These are phyloP conservation scores for Phylloporus sp. DNA, from an alignment of 1,284 basidiomycete species.

Conservation along the genomic window DNA sequence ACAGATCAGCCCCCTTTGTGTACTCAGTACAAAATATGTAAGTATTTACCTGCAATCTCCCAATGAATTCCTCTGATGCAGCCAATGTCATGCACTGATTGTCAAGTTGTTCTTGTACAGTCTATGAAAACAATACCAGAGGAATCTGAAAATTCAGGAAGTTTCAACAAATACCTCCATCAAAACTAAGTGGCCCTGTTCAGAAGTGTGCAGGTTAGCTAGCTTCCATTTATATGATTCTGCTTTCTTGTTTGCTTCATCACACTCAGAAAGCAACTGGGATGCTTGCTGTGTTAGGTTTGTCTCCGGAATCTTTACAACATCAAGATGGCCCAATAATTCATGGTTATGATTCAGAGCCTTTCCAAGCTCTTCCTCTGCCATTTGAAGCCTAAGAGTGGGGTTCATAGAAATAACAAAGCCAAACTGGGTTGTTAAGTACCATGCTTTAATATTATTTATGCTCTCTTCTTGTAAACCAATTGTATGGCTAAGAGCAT, in stretches of 20 bases:
- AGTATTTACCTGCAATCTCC: slow-evolving; percentile 58
- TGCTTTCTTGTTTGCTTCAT: slow-evolving; percentile 27
- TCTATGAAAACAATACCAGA: slow-evolving; percentile 39
- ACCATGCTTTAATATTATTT: slow-evolving; percentile 38
- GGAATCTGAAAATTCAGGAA: background rate
- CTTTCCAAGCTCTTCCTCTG: slow-evolving; percentile 29
- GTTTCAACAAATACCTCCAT: slow-evolving; percentile 33
- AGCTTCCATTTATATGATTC: slow-evolving; percentile 24
- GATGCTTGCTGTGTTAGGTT: slow-evolving; percentile 38
- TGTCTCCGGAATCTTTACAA: slow-evolving; percentile 36
- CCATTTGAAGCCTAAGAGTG: slow-evolving; percentile 30
- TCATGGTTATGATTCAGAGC: slow-evolving; percentile 29
- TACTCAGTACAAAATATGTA: slow-evolving; percentile 8
- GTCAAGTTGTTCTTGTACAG: slow-evolving; percentile 68
- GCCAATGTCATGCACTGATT: slow-evolving; percentile 60
- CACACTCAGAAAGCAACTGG: slow-evolving; percentile 37
- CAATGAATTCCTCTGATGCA: slow-evolving; percentile 60
- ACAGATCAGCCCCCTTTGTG: background rate
- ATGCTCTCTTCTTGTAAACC: slow-evolving; percentile 41
- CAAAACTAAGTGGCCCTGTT: slow-evolving; percentile 34
- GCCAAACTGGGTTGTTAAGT: slow-evolving; percentile 6
- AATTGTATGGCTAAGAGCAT: slow-evolving; percentile 39
- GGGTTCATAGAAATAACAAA: slow-evolving; percentile 19
- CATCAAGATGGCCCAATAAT: slow-evolving; percentile 41
- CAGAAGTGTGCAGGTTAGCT: slow-evolving; percentile 26